Conservation (phyloP, 2,329 filamentous ascomycete species). For the Calonectria fujianensis region DNA sequence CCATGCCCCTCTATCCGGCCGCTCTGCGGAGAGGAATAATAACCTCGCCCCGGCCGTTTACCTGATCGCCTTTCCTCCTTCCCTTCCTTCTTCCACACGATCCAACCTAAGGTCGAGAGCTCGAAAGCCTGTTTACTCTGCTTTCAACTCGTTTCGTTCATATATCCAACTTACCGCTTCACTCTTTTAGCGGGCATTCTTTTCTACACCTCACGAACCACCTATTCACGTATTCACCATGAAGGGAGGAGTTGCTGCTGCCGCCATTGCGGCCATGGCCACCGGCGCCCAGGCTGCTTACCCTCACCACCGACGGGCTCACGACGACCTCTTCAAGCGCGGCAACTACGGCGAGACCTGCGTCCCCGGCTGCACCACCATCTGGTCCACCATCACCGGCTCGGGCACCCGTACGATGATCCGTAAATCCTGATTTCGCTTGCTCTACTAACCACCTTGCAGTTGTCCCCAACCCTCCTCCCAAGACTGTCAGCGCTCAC, state of each 20-base stretch:
- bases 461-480: slow-evolving; percentile 65
- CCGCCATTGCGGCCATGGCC: slow-evolving; percentile 77
- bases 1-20: slow-evolving; percentile 22
- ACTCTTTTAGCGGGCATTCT: slow-evolving; percentile 92
- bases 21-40: slow-evolving; percentile 29
- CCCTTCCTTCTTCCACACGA: slow-evolving; percentile 60
- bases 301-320: slow-evolving; percentile 77
- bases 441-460: slow-evolving; percentile 43
- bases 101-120: slow-evolving; percentile 70
- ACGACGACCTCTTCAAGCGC: slow-evolving; percentile 76
- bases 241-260: slow-evolving; percentile 82
- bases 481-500: slow-evolving; percentile 39
- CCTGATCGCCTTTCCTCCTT: slow-evolving; percentile 56
- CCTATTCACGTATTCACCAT: slow-evolving; percentile 70
- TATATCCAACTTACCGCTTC: slow-evolving; percentile 79
- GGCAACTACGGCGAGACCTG: slow-evolving; percentile 69
- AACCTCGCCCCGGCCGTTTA: slow-evolving; percentile 28
- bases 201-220: slow-evolving; percentile 63
- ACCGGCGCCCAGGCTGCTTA: slow-evolving; percentile 73
- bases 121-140: slow-evolving; percentile 67
- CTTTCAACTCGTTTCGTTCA: slow-evolving; percentile 71
- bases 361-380: slow-evolving; percentile 80
- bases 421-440: neutral
- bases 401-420: slow-evolving; percentile 76
- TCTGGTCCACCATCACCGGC: slow-evolving; percentile 83